Percentiles rank a stretch among this genome's conserved stretches.
phyloP scores from a whole-genome alignment of 140 eudicot genomes.

The Bidens hawaiensis region DNA sequence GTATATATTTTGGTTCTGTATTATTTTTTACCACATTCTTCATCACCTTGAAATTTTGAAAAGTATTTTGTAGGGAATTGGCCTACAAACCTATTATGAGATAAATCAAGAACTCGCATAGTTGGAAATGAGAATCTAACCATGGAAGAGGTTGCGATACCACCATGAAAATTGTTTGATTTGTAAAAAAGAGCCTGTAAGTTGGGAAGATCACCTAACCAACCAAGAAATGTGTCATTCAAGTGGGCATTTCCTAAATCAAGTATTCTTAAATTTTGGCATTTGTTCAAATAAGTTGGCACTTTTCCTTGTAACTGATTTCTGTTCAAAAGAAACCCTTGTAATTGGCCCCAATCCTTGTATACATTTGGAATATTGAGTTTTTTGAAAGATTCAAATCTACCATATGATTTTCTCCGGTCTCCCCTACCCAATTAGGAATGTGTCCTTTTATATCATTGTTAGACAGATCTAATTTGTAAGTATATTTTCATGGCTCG shows the following conservation, averaged over 20 bases:
- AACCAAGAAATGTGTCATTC: slow-evolving; percentile 3
- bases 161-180: slow-evolving; percentile 5
- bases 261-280: background rate
- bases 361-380: slow-evolving; percentile 5
- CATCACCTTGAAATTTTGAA: background rate
- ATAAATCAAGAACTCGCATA: background rate
- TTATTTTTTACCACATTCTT: background rate
- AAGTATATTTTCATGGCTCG: background rate
- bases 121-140: background rate
- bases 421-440: slow-evolving; percentile 3
- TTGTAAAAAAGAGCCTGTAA: background rate
- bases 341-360: background rate
- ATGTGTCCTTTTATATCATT: slow-evolving; percentile 7
- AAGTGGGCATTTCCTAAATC: slow-evolving; percentile 9
- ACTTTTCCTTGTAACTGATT: slow-evolving; percentile 8
- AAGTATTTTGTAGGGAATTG: background rate
- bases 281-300: background rate
- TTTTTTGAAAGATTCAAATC: slow-evolving; percentile 1
- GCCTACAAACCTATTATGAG: slow-evolving; percentile 3
- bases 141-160: background rate
- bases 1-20: background rate
- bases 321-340: slow-evolving; percentile 8
- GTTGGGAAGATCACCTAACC: background rate
- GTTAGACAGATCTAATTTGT: slow-evolving; percentile 15
- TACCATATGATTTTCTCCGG: background rate